Conservation (phyloP, 2,329 filamentous ascomycete species). For the Botrytis galanthina region DNA sequence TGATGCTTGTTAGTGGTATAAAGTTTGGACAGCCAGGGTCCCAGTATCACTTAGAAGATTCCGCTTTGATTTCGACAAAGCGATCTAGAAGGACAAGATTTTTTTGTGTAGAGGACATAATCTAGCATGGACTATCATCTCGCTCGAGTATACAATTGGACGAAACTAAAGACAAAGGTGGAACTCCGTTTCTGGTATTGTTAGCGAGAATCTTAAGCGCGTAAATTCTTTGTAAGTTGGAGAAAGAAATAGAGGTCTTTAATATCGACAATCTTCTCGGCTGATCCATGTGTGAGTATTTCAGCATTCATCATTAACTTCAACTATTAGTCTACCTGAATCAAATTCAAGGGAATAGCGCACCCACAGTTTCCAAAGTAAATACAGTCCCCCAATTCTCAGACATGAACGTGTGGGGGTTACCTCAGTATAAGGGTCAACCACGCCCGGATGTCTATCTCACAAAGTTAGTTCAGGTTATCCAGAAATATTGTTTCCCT, state of each 20-base stretch:
- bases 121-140: not conserved
- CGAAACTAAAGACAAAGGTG: not conserved
- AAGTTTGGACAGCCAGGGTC: not conserved
- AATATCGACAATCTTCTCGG: not conserved
- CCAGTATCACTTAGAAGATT: not conserved
- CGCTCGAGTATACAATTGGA: not conserved
- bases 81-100: not conserved
- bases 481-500: not conserved
- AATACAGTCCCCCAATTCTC: not conserved
- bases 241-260: not conserved
- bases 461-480: not conserved
- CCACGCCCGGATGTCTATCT: not conserved
- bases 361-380: not conserved
- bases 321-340: not conserved
- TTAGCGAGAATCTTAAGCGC: not conserved
- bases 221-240: not conserved
- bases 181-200: not conserved
- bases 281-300: not conserved
- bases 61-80: not conserved
- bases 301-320: not conserved
- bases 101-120: not conserved
- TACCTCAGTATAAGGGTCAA: not conserved
- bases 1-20: not conserved
- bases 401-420: not conserved
- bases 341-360: not conserved